Base-by-base conservation (phyloP, 352 stramenopile species). In the Pythium sukuiense region DNA sequence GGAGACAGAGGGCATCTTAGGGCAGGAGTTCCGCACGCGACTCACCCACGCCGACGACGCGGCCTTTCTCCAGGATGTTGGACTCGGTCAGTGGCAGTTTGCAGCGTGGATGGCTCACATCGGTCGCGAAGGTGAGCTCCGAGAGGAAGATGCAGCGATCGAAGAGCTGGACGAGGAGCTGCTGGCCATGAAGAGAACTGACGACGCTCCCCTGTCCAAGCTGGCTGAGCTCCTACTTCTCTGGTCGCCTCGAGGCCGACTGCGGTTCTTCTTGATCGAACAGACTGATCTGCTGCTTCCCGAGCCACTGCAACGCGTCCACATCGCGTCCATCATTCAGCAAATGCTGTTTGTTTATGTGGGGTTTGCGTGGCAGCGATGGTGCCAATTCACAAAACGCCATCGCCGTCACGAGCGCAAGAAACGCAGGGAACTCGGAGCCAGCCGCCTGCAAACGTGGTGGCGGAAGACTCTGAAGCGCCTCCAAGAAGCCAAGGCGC, bases 331-430 rank as follows among this genome's bases (percentile, higher is more conserved):
- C 26, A 81, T 92, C 65, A 50, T 93, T 24, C 27, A 71, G n/a
- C 83, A 88, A 45, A 70, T 93, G 54, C 70, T 93, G 14, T 78
- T 81, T 32, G 66, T 90, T 13, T 88, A 84, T 55, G 64, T 78
- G 11, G 85, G 83, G 35, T 89, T 85, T 61, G 79, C 76, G 24
- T 93, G 85, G 85, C 60, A 61, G 29, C 64, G 72, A 1, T 92
- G 84, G 84, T 57, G 41, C 7, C 61, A 70, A 18, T 89, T 81
- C 27, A 66, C 88, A 8, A 55, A 68, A 1, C 72, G 63, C 0
- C 71, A 81, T 59, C 81, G 76, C 9, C 56, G 69, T 7, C 56
- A 76, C 37, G 76, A 92, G 53, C 73, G 60, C 0, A 52, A 61
- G 0, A 63, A 78, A 46, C 65, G 60, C 0, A 75, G 67, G 2